These are phyloP conservation scores for Diplodia seriata DNA, from an alignment of 2,329 filamentous ascomycete species.

Conservation along the genomic window DNA sequence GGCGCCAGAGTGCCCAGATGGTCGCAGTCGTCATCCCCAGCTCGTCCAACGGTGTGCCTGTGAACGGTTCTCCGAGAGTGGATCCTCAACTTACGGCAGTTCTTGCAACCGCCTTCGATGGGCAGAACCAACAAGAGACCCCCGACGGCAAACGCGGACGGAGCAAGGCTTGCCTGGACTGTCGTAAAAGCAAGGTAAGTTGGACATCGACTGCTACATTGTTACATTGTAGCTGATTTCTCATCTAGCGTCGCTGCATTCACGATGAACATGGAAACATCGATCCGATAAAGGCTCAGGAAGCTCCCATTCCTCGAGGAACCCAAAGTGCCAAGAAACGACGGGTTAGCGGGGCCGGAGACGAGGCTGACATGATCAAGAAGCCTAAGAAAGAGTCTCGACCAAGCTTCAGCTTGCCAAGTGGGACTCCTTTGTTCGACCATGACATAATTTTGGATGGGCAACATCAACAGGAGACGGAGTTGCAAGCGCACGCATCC, in stretches of 20 bases:
- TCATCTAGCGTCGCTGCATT: slow-evolving; percentile 66
- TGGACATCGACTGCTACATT: neutral
- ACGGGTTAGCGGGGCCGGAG: slow-evolving; percentile 45
- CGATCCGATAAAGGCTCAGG: slow-evolving; percentile 68
- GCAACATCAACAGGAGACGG: neutral
- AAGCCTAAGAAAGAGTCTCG: slow-evolving; percentile 30
- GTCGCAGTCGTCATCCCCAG: slow-evolving; percentile 29
- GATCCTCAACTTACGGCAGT: slow-evolving; percentile 33
- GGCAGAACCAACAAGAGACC: slow-evolving; percentile 41
- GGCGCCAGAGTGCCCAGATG: slow-evolving; percentile 29
- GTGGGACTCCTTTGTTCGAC: neutral
- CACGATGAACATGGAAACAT: slow-evolving; percentile 70
- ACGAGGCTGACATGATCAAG: slow-evolving; percentile 28
- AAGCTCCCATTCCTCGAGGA: slow-evolving; percentile 65
- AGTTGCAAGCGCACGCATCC: neutral
- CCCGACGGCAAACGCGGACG: slow-evolving; percentile 62
- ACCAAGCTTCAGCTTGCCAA: slow-evolving; percentile 14
- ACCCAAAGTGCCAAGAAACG: slow-evolving; percentile 63
- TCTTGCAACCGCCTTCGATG: slow-evolving; percentile 33
- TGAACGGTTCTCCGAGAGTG: slow-evolving; percentile 38
- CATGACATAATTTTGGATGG: slow-evolving; percentile 15
- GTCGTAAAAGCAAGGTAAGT: slow-evolving; percentile 71
- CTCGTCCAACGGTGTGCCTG: neutral
- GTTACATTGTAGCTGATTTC: slow-evolving; percentile 37
- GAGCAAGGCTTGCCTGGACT: slow-evolving; percentile 70